A percentile compares a stretch with the other conserved stretches of the same genome.
These are phyloP conservation scores for Wickerhamomyces ciferrii DNA, from an alignment of 805 yeast genomes.

Conservation along the genomic window DNA sequence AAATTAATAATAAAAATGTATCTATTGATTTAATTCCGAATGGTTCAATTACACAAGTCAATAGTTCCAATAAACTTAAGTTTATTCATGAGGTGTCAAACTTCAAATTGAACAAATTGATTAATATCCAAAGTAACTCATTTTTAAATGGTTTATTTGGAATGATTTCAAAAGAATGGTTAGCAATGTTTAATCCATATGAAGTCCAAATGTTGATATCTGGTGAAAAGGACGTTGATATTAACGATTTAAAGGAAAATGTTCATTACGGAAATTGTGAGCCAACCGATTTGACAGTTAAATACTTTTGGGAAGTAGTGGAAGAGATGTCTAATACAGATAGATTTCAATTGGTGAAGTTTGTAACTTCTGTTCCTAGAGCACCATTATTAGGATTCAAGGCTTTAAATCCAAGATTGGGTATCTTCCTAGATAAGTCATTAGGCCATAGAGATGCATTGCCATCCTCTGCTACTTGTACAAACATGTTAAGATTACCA, in stretches of 20 bases:
- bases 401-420: constrained; percentile 70
- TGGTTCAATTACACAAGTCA: constrained; percentile 58
- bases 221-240: constrained; percentile 61
- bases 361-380: constrained; percentile 87
- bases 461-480: constrained; percentile 94
- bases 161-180: constrained; percentile 69
- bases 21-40: constrained; percentile 54
- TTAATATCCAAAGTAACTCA: constrained; percentile 51
- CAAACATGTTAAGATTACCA: constrained; percentile 81
- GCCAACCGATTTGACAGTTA: constrained; percentile 52
- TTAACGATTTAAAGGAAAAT: constrained; percentile 61
- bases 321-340: constrained; percentile 63
- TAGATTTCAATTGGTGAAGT: constrained; percentile 63
- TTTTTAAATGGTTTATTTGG: constrained; percentile 69
- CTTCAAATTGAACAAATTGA: constrained; percentile 64
- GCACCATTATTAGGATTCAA: constrained; percentile 89
- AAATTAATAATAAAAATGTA: constrained; percentile 29
- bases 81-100: constrained; percentile 76
- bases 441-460: constrained; percentile 42
- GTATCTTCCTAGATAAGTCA: constrained; percentile 66
- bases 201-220: constrained; percentile 84
- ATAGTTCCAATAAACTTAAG: constrained; percentile 53
- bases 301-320: constrained; percentile 70
- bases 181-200: constrained; percentile 75
- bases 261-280: constrained; percentile 63